phyloP scores from a whole-genome alignment of 202 grass and related monocot genomes.

The Sporobolus alterniflorus region DNA sequence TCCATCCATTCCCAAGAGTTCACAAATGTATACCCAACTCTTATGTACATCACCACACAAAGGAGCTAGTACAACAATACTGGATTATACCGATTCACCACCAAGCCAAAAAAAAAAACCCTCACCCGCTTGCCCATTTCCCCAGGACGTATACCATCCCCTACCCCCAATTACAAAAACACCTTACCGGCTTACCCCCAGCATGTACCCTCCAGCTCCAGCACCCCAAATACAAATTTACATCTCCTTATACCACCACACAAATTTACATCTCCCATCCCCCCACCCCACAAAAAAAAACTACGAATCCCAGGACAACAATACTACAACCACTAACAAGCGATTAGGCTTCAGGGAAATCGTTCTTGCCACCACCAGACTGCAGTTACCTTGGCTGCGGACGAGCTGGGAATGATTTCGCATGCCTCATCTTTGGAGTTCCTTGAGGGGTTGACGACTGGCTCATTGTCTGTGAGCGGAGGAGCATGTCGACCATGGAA shows the following conservation, averaged over 20 bases:
- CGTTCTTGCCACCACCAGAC: constrained; percentile 17
- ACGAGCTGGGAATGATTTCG: constrained; percentile 77
- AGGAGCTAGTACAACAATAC: constrained; percentile 61
- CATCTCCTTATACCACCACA: constrained; percentile 60
- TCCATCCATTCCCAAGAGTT: constrained; percentile 29
- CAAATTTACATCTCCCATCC: constrained; percentile 50
- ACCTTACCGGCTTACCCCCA: constrained; percentile 34
- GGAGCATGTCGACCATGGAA: constrained; percentile 94
- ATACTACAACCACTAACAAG: constrained; percentile 35
- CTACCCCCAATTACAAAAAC: constrained; percentile 49
- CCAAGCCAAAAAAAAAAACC: constrained; percentile 30
- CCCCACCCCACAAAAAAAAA: constrained; percentile 54
- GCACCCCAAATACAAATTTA: constrained; percentile 50
- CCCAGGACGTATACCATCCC: constrained; percentile 45
- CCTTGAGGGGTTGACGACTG: constrained; percentile 25
- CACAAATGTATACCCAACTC: constrained; percentile 62
- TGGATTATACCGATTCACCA: constrained; percentile 62
- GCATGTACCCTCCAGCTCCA: constrained; percentile 52
- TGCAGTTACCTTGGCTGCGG: constrained; percentile 63
- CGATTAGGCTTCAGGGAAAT: constrained; percentile 14
- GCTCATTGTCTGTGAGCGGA: constrained; percentile 77
- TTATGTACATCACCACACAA: constrained; percentile 67
- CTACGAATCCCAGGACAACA: constrained; percentile 24
- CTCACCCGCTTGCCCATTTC: constrained; percentile 30
- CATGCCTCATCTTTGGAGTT: constrained; percentile 67